Evolutionary conservation across 495 filamentous ascomycete species (phyloP).

Genomic region (Penicillium silybi): DNA sequence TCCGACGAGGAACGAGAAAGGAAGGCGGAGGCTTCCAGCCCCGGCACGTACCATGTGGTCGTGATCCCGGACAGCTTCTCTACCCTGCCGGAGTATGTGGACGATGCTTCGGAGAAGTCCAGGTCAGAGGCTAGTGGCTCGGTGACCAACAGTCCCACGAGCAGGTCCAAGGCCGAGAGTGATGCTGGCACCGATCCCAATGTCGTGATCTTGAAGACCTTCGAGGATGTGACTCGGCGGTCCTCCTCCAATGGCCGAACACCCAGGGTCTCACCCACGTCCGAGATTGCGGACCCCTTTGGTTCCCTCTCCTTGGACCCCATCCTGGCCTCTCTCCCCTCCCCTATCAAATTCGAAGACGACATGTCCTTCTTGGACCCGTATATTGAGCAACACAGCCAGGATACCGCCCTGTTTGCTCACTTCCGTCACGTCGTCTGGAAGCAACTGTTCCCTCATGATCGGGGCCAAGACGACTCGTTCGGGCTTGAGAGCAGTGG

Average conservation of each 20-base stretch:
- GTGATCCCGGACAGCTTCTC: conserved; percentile 54
- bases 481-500: conserved; percentile 22
- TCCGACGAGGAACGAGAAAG: conserved; percentile 59
- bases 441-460: conserved; percentile 33
- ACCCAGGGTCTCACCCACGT: conserved; percentile 34
- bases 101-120: conserved; percentile 23
- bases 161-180: conserved; percentile 10
- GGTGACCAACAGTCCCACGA: conserved; percentile 16
- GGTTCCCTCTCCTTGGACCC: conserved; percentile 24
- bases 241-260: conserved; percentile 22
- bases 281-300: conserved; percentile 33
- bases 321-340: conserved; percentile 16
- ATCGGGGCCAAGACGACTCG: conserved; percentile 20
- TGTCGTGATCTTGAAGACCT: conserved; percentile 44
- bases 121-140: conserved; percentile 21
- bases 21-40: conserved; percentile 49
- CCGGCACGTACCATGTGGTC: conserved; percentile 57
- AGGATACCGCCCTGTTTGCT: conserved; percentile 34
- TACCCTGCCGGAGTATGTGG: conserved; percentile 49
- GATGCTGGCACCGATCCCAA: conserved; percentile 35
- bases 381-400: conserved; percentile 20
- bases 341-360: conserved; percentile 14
- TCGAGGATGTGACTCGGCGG: conserved; percentile 44
- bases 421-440: conserved; percentile 46
- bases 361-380: conserved; percentile 12